Evolutionary conservation across 495 filamentous ascomycete species (phyloP).

Genomic region (Penicillium subrubescens): DNA sequence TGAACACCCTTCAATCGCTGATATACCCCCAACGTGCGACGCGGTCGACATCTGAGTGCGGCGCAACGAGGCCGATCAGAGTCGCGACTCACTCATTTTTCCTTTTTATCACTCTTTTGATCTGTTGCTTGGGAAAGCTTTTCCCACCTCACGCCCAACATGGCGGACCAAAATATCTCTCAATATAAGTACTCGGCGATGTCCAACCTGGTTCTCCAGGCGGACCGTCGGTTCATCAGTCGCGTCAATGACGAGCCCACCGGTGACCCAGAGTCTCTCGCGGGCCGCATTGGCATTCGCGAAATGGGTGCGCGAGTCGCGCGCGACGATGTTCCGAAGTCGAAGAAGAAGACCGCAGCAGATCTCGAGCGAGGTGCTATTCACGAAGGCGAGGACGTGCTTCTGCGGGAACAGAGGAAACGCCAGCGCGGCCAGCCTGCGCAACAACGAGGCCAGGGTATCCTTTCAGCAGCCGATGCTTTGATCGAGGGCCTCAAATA

Average conservation of each 20-base stretch:
- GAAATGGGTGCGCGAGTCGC: conserved; percentile 90
- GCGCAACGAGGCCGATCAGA: conserved; percentile 35
- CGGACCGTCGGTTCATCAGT: conserved; percentile 93
- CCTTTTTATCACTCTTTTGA: conserved; percentile 16
- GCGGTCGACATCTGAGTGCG: conserved; percentile 36
- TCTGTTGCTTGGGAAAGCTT: conserved; percentile 17
- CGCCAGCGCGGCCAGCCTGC: conserved; percentile 73
- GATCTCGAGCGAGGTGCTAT: conserved; percentile 76
- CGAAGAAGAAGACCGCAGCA: conserved; percentile 66
- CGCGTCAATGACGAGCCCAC: conserved; percentile 92
- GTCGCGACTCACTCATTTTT: conserved; percentile 36
- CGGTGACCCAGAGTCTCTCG: conserved; percentile 95
- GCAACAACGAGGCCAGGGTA: conserved; percentile 74
- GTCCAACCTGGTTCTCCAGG: conserved; percentile 99
- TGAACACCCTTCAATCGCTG: conserved; percentile 27
- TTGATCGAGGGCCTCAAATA: conserved; percentile 85
- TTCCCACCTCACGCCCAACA: conserved; percentile 43
- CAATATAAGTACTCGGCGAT: conserved; percentile 99
- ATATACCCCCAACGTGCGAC: conserved; percentile 17
- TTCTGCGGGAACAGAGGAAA: conserved; percentile 86
- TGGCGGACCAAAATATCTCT: conserved; percentile 92
- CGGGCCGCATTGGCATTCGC: conserved; percentile 85
- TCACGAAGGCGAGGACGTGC: conserved; percentile 81
- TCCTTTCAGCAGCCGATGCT: conserved; percentile 82
- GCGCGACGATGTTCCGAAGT: conserved; percentile 77